Percentiles rank a stretch among this genome's conserved stretches.
These are phyloP conservation scores for Cladosporium cucumerinum DNA, from an alignment of 2,329 filamentous ascomycete genomes.

Conservation along the genomic window DNA sequence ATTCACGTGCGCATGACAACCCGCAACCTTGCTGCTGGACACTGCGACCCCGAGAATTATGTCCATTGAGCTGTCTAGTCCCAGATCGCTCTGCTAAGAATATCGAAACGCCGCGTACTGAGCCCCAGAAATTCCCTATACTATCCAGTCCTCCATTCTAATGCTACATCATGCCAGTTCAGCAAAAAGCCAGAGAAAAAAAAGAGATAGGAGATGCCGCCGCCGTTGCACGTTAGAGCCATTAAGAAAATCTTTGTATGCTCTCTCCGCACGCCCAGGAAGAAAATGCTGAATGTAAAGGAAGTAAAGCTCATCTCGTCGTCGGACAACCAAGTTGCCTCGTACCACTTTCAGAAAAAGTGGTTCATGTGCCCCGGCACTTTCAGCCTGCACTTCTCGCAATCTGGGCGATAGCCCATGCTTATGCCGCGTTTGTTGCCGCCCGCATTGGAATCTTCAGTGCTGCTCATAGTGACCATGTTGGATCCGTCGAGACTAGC, in stretches of 20 bases:
- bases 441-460: conserved; percentile 6
- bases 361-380: conserved; percentile 52
- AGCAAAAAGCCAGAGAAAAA: background rate
- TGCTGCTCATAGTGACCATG: background rate
- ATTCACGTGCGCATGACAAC: no score
- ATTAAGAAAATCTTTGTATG: background rate
- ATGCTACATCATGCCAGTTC: background rate
- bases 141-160: background rate
- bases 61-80: background rate
- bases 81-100: background rate
- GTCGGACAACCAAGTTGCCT: background rate
- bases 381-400: conserved; percentile 46
- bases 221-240: background rate
- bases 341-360: conserved; percentile 29
- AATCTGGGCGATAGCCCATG: conserved; percentile 50
- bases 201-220: background rate
- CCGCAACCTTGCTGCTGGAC: no score
- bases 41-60: no score
- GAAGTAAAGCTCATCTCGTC: background rate
- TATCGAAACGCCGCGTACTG: background rate
- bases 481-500: background rate
- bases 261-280: background rate
- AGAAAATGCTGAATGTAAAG: background rate
- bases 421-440: conserved; percentile 39
- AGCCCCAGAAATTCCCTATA: background rate